These are phyloP conservation scores for Kluyveromyces aestuarii DNA, from an alignment of 805 yeast genomes.

Conservation along the genomic window DNA sequence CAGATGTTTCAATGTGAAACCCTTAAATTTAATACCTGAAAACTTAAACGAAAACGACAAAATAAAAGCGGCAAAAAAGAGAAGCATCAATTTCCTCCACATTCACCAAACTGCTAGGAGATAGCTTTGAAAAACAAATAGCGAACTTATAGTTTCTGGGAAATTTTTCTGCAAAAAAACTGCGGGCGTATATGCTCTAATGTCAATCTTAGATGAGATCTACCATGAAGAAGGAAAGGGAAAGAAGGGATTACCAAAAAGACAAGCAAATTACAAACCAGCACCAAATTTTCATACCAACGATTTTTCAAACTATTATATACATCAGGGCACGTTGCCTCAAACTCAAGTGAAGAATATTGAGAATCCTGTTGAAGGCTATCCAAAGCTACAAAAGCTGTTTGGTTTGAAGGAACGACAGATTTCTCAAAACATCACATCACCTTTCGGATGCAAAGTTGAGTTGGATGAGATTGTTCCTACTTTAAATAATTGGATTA, in stretches of 20 bases:
- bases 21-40: background rate
- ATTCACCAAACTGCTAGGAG: too few relatives aligned
- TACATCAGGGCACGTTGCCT: slow-evolving; percentile 57
- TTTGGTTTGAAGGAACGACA: slow-evolving; percentile 59
- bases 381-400: slow-evolving; percentile 69
- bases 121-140: too few relatives aligned
- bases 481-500: slow-evolving; percentile 53
- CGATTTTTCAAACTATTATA: slow-evolving; percentile 63
- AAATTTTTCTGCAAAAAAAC: background rate
- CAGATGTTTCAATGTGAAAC: background rate
- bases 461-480: slow-evolving; percentile 44
- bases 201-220: background rate
- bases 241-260: background rate
- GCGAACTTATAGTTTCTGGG: too few relatives aligned
- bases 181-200: background rate
- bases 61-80: background rate
- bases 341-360: slow-evolving; percentile 57
- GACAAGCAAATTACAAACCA: slow-evolving; percentile 19
- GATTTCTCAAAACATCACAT: slow-evolving; percentile 40
- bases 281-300: slow-evolving; percentile 38
- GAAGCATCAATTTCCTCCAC: too few relatives aligned
- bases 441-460: slow-evolving; percentile 59
- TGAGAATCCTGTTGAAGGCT: slow-evolving; percentile 64
- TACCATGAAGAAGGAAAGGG: background rate
- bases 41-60: background rate